Evolutionary conservation across 768 basidiomycete species (phyloP).

Genomic region (Psilocybe cyanescens): DNA sequence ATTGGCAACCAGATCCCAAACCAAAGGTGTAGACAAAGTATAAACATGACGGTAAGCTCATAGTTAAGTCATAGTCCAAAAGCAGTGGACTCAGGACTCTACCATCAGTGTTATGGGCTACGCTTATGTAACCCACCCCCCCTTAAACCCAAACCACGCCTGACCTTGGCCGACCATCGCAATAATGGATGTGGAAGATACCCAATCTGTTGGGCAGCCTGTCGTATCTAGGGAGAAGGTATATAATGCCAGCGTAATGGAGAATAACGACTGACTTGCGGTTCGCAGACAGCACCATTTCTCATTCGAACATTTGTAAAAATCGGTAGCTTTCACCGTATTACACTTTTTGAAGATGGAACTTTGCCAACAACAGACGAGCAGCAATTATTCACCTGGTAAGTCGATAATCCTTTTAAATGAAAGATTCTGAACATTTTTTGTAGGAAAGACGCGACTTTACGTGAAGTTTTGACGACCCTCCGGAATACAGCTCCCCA

Average conservation of each 20-base stretch:
- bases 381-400: constrained; percentile 85
- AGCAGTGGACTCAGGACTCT: too few species aligned
- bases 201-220: constrained; percentile 46
- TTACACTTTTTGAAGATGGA: constrained; percentile 78
- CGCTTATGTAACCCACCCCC: neutral
- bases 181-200: constrained; percentile 19
- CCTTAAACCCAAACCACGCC: neutral
- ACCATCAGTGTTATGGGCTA: too few species aligned
- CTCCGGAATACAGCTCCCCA: constrained; percentile 74
- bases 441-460: constrained; percentile 79
- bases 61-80: neutral
- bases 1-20: too few species aligned
- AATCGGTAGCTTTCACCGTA: constrained; percentile 76
- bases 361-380: constrained; percentile 79
- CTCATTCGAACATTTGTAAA: constrained; percentile 84
- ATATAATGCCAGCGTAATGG: neutral
- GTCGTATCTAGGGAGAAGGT: constrained; percentile 65
- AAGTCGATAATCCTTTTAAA: constrained; percentile 12
- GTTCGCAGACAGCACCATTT: constrained; percentile 72
- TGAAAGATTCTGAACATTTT: neutral
- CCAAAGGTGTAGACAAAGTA: too few species aligned
- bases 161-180: neutral
- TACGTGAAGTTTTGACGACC: constrained; percentile 78
- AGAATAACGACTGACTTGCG: neutral
- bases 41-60: neutral